Percentiles rank a stretch among this genome's conserved stretches.
Evolutionary conservation across 441 rosid genomes (phyloP).

Genomic region (Cnidoscolus chayamansa): DNA sequence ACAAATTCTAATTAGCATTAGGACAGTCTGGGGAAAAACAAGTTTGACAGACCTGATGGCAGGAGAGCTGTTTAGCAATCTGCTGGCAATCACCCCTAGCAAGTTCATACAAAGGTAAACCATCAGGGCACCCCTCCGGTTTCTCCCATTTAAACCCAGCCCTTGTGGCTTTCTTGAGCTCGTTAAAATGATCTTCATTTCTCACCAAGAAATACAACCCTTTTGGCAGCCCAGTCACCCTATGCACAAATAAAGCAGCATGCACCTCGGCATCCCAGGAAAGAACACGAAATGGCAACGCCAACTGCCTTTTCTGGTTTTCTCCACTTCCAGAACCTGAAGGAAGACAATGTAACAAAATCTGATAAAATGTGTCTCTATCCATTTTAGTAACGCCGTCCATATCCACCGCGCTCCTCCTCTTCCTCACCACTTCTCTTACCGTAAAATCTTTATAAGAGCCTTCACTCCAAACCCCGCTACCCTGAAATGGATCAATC

Average conservation of each 20-base stretch:
- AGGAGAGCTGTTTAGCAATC: slow-evolving; percentile 64
- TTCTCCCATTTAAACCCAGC: slow-evolving; percentile 64
- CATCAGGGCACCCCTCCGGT: slow-evolving; percentile 75
- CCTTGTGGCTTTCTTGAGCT: slow-evolving; percentile 29
- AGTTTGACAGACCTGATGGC: slow-evolving; percentile 60
- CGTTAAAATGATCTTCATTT: no score
- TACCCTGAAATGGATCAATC: slow-evolving; percentile 41
- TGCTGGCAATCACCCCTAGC: slow-evolving; percentile 51
- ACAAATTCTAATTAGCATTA: not conserved
- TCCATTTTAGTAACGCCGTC: slow-evolving; percentile 63
- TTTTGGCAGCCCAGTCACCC: slow-evolving; percentile 58
- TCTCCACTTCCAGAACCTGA: slow-evolving; percentile 48
- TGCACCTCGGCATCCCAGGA: slow-evolving; percentile 90
- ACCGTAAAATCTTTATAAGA: slow-evolving; percentile 46
- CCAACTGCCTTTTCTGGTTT: slow-evolving; percentile 53
- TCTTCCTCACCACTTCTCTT: slow-evolving; percentile 68
- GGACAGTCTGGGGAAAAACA: no score
- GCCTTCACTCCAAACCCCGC: slow-evolving; percentile 41
- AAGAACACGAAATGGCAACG: slow-evolving; percentile 69
- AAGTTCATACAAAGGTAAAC: slow-evolving; percentile 69
- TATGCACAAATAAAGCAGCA: slow-evolving; percentile 77
- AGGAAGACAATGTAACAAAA: slow-evolving; percentile 34
- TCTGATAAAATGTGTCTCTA: slow-evolving; percentile 63
- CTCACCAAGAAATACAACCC: slow-evolving; percentile 28
- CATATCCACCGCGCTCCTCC: slow-evolving; percentile 89